Percentiles rank a stretch among this genome's conserved stretches.
phyloP scores from a whole-genome alignment of 2,329 filamentous ascomycete species.

The Westerdykella aurantiaca region DNA sequence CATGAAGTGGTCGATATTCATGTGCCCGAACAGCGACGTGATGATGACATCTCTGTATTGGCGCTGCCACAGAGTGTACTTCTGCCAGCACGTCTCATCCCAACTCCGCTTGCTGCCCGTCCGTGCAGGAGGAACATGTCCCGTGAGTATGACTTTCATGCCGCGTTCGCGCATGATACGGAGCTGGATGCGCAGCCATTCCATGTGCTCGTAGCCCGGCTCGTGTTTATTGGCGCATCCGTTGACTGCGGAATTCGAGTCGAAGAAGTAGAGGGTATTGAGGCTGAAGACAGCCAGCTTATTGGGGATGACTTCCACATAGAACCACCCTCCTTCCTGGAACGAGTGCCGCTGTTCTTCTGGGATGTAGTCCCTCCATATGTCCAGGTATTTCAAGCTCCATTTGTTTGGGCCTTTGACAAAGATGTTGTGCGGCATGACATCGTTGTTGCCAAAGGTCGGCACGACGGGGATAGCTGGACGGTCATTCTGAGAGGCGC shows the following conservation, averaged over 20 bases:
- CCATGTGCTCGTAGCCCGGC: conserved; percentile 89
- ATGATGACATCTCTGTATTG: conserved; percentile 89
- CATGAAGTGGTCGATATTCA: conserved; percentile 98
- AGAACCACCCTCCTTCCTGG: conserved; percentile 89
- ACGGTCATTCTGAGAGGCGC: conserved; percentile 45
- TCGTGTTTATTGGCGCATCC: conserved; percentile 74
- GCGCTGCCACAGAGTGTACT: conserved; percentile 83
- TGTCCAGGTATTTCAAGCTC: conserved; percentile 67
- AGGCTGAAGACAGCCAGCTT: conserved; percentile 85
- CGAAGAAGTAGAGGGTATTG: conserved; percentile 95
- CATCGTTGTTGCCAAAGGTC: conserved; percentile 94
- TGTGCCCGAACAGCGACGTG: conserved; percentile 78
- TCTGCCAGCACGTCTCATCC: conserved; percentile 98
- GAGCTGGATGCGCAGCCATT: conserved; percentile 89
- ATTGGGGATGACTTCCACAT: conserved; percentile 81
- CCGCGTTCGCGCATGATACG: conserved; percentile 73
- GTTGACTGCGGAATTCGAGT: conserved; percentile 87
- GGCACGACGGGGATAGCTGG: conserved; percentile 75
- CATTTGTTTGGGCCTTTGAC: conserved; percentile 78
- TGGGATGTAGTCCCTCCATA: conserved; percentile 86
- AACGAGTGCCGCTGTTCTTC: conserved; percentile 90
- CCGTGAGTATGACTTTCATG: conserved; percentile 91
- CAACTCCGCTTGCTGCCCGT: conserved; percentile 80
- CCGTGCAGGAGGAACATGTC: conserved; percentile 87
- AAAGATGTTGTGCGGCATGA: conserved; percentile 94